Base-by-base conservation (phyloP, 2,329 filamentous ascomycete species). In the Nigrospora sphaerica region DNA sequence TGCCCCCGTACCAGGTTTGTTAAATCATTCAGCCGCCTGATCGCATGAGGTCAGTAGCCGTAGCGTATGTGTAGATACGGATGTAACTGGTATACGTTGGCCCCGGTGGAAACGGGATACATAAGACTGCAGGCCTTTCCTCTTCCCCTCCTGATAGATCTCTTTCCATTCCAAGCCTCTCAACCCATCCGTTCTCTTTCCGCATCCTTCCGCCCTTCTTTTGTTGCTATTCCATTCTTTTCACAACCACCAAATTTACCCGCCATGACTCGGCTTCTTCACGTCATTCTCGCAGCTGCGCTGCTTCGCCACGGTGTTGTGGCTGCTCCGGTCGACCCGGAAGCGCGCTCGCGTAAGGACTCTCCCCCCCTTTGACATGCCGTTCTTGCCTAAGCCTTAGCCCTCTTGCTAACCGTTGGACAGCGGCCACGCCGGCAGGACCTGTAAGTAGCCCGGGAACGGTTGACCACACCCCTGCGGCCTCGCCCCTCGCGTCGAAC, bases 251-350 rank as follows among this genome's bases (percentile, higher is more conserved):
- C 16, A 6, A 36, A 6, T 4, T 17, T 12, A 2, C 6, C 12
- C 13, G 39, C 17, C 32, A 48, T 48, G 46, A 45, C 42, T 40
- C 46, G 46, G 33, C 33, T 48, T 11, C 37, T 48, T 17, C 39
- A 36, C 32, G 38, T 37, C 23, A n/a, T 48, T 12, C 34, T 48
- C 36, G 42, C 42, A 9, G 46, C 42, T n/a, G 39, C 46, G 28
- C 32, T 48, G 38, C 37, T 48, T 17, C 16, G 34, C 34, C 34
- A 36, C 34, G 34, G 34, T 11, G 34, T 10, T 2, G 34, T 36
- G 34, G 34, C 34, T 17, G 34, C 34, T n/a, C 34, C 34, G 34
- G 34, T 36, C 34, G 34, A 36, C 34, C 34, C 14, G 16, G 34
- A n/a, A 9, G 12, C 34, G 6, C 14, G 6, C 34, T 4, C 34